phyloP scores from a whole-genome alignment of 768 basidiomycete genomes.

The Suillus cothurnatus region DNA sequence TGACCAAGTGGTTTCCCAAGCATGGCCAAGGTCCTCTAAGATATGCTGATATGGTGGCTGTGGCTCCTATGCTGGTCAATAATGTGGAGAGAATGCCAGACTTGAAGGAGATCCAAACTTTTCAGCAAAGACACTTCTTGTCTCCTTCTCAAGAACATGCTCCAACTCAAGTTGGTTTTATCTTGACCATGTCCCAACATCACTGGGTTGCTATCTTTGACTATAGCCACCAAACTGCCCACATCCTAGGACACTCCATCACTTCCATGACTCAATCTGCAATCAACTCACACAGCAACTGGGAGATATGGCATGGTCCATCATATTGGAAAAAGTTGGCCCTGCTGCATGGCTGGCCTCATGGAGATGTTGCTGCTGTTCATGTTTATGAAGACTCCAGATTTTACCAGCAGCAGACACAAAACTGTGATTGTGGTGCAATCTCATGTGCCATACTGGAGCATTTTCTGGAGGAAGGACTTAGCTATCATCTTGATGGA shows the following conservation, averaged over 20 bases:
- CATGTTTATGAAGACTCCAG: not conserved
- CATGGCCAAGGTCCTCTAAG: not conserved
- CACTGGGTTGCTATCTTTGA: not conserved
- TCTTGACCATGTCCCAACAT: not conserved
- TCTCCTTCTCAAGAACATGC: not conserved
- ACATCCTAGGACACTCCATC: not conserved
- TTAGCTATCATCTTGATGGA: not conserved
- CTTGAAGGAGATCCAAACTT: not conserved
- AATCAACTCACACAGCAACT: not conserved
- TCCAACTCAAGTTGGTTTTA: not conserved
- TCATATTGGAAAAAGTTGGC: slow-evolving; percentile 3
- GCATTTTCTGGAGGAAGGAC: not conserved
- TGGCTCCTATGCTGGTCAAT: not conserved
- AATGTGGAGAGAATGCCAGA: not conserved
- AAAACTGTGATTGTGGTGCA: slow-evolving; percentile 12
- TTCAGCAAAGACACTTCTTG: not conserved
- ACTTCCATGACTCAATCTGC: not conserved
- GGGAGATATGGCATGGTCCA: not conserved
- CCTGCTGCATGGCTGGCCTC: not conserved
- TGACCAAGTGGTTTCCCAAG: not conserved
- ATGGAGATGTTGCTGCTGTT: not conserved
- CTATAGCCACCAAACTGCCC: not conserved
- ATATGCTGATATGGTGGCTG: not conserved
- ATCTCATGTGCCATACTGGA: slow-evolving; percentile 9
- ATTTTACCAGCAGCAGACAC: slow-evolving; percentile 1